Conservation (phyloP, 768 basidiomycete genomes). For the Hydnum rufescens region DNA sequence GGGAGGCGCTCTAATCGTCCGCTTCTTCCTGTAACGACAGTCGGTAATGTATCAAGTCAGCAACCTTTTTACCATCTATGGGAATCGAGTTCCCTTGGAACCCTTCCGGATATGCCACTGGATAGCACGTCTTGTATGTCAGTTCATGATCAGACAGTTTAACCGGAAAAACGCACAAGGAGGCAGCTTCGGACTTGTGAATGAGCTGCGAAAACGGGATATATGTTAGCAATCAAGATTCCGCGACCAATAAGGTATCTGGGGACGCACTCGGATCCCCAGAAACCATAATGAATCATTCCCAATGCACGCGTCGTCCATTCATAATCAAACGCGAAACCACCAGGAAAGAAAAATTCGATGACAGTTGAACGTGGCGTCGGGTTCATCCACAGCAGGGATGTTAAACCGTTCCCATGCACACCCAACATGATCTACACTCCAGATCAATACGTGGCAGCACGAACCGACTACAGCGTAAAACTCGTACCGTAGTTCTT, state of each 20-base stretch:
- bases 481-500: slow-evolving; percentile 16
- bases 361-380: slow-evolving; percentile 21
- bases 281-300: slow-evolving; percentile 19
- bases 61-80: slow-evolving; percentile 15
- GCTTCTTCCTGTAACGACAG: slow-evolving; percentile 2
- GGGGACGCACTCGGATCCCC: slow-evolving; percentile 3
- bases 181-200: slow-evolving; percentile 3
- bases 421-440: slow-evolving; percentile 21
- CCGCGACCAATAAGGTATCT: slow-evolving; percentile 1
- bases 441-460: neutral
- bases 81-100: slow-evolving; percentile 25
- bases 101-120: slow-evolving; percentile 20
- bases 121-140: neutral
- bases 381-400: slow-evolving; percentile 23
- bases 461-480: neutral
- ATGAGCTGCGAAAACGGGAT: neutral
- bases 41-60: slow-evolving; percentile 18
- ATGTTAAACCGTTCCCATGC: slow-evolving; percentile 21
- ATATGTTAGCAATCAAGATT: neutral
- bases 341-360: slow-evolving; percentile 21
- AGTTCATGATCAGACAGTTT: neutral
- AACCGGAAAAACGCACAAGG: neutral
- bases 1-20: neutral
- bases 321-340: slow-evolving; percentile 21
- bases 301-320: slow-evolving; percentile 17